phyloP scores from a whole-genome alignment of 225 moss, liverwort and hornwort species.

The Thuidium tamariscinum region DNA sequence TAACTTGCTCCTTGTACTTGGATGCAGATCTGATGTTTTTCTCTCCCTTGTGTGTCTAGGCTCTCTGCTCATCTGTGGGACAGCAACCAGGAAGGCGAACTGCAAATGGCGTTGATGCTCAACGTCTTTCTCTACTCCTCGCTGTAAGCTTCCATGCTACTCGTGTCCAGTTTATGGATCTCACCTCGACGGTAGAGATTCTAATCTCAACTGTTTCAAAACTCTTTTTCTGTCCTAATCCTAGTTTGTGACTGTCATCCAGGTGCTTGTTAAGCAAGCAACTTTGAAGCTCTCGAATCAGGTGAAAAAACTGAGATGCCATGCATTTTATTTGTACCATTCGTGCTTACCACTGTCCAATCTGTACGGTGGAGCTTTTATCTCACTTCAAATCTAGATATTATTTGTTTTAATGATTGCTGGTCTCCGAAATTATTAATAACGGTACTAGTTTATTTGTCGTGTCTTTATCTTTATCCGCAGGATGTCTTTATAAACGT shows the following conservation, averaged over 20 bases:
- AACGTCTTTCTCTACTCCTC: constrained; percentile 85
- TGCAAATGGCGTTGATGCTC: constrained; percentile 87
- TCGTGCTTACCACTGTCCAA: background rate
- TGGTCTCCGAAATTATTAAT: background rate
- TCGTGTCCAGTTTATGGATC: background rate
- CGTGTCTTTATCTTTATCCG: background rate
- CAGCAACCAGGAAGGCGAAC: constrained; percentile 85
- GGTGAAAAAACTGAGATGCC: constrained; percentile 24
- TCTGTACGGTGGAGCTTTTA: background rate
- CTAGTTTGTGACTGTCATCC: background rate
- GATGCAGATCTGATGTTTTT: background rate
- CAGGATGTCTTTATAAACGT: constrained; percentile 98
- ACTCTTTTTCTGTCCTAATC: background rate
- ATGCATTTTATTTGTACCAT: background rate
- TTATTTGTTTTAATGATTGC: background rate
- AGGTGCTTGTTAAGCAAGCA: constrained; percentile 97
- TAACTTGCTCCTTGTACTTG: background rate
- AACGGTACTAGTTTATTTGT: background rate
- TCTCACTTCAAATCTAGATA: background rate
- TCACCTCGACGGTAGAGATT: background rate
- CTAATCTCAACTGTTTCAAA: background rate
- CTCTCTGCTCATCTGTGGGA: constrained; percentile 70
- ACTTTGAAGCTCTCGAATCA: constrained; percentile 90
- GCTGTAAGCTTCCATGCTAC: constrained; percentile 39
- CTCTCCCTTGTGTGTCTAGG: constrained; percentile 29